These are phyloP conservation scores for Crithidia expoeki DNA, from an alignment of 208 protist genomes.

Conservation along the genomic window DNA sequence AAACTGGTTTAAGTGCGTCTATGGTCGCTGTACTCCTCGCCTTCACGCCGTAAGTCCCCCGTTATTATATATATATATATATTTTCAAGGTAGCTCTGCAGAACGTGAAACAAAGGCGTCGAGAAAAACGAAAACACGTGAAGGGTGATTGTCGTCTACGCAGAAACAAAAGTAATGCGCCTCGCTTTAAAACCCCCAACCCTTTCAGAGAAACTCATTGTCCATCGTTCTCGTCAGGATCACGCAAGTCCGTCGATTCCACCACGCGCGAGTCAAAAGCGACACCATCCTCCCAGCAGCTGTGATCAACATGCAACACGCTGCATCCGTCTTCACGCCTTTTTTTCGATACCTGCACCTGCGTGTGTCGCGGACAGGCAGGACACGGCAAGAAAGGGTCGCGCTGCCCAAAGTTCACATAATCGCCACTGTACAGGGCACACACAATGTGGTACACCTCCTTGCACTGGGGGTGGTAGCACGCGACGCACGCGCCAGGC, in stretches of 20 bases:
- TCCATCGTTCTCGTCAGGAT: constrained; percentile 83
- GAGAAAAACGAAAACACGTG: too few species aligned
- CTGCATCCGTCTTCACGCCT: constrained; percentile 11
- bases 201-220: constrained; percentile 1
- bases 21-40: too few species aligned
- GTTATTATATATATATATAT: too few species aligned
- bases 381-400: constrained; percentile 82
- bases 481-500: constrained; percentile 70
- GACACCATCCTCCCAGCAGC: constrained; percentile 79
- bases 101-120: too few species aligned
- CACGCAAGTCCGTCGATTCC: constrained; percentile 74
- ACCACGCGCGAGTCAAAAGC: constrained; percentile 87
- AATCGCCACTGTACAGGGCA: constrained; percentile 76
- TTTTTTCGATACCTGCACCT: constrained; percentile 46
- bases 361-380: constrained; percentile 83
- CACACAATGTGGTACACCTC: constrained; percentile 85
- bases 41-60: too few species aligned
- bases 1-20: too few species aligned
- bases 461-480: constrained; percentile 88
- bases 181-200: too few species aligned
- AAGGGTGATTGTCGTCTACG: too few species aligned
- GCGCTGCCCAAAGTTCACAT: constrained; percentile 89
- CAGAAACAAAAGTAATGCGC: too few species aligned
- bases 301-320: constrained; percentile 52
- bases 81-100: too few species aligned